Conservation (phyloP, 495 filamentous ascomycete species). For the Tuber calosporum region DNA sequence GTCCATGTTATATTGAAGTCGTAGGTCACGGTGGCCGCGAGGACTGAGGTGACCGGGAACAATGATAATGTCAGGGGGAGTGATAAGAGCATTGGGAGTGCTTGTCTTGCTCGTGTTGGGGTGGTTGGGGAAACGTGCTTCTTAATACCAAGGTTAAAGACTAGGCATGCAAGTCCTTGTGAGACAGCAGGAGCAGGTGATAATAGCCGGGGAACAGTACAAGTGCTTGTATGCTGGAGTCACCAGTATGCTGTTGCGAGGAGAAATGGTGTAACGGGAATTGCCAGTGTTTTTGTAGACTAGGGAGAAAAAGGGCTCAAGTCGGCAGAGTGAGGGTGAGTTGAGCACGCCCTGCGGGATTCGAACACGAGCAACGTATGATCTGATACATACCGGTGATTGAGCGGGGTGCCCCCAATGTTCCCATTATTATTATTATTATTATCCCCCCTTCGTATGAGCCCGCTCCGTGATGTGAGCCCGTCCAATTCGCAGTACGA, state of each 20-base stretch:
- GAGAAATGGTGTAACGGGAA: neutral
- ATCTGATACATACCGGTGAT: neutral
- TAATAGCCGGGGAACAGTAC: neutral
- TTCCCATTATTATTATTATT: too few species aligned
- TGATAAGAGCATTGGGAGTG: constrained; percentile 21
- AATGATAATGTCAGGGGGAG: constrained; percentile 42
- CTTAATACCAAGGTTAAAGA: neutral
- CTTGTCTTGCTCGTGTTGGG: constrained; percentile 1
- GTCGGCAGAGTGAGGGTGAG: neutral
- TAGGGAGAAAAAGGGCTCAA: neutral
- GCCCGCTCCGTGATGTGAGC: neutral
- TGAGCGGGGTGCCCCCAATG: neutral
- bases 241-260: neutral
- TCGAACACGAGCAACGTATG: neutral
- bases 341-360: neutral
- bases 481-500: neutral
- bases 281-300: neutral
- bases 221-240: neutral
- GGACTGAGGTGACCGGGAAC: constrained; percentile 42
- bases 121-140: constrained; percentile 12
- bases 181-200: neutral
- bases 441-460: neutral
- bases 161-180: neutral
- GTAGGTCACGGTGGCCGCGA: constrained; percentile 61
- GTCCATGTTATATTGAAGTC: constrained; percentile 79